Conservation (phyloP, 306 rosid species). For the Ormosia emarginata region DNA sequence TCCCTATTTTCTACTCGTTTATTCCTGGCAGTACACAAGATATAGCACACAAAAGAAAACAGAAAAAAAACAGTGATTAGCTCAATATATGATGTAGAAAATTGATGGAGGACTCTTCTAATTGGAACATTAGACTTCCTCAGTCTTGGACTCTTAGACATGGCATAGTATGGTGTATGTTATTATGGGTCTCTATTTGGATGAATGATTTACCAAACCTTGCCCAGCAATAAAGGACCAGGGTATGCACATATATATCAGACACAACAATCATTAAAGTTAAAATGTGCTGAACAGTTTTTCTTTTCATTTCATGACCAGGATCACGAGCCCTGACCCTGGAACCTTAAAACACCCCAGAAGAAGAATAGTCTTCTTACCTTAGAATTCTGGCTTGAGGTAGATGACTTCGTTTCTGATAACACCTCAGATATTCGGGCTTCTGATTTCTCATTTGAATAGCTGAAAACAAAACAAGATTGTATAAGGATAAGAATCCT, state of each 20-base stretch:
- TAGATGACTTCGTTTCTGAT: conserved; percentile 43
- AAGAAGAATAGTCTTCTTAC: conserved; percentile 22
- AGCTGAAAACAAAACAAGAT: conserved; percentile 37
- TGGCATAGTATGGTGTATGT: not conserved
- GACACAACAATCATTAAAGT: not conserved
- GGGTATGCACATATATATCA: not conserved
- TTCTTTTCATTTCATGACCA: conserved; percentile 15
- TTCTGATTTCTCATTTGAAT: conserved; percentile 82
- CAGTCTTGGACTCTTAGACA: not conserved
- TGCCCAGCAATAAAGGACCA: not conserved
- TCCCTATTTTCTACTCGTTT: conserved; percentile 1
- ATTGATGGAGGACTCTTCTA: not conserved
- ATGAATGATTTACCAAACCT: not conserved
- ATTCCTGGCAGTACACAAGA: conserved; percentile 29
- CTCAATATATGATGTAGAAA: not conserved
- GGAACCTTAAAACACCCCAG: not conserved
- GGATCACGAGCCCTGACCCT: not conserved
- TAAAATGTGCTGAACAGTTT: not conserved
- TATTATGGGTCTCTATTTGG: not conserved
- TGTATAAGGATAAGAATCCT: not conserved
- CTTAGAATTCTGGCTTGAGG: conserved; percentile 47
- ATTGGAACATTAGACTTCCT: not conserved
- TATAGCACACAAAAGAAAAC: not conserved
- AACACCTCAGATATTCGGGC: conserved; percentile 41
- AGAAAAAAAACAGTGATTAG: not conserved